Evolutionary conservation across 139 green algal genomes (phyloP).

Genomic region (Eudorina sp.): DNA sequence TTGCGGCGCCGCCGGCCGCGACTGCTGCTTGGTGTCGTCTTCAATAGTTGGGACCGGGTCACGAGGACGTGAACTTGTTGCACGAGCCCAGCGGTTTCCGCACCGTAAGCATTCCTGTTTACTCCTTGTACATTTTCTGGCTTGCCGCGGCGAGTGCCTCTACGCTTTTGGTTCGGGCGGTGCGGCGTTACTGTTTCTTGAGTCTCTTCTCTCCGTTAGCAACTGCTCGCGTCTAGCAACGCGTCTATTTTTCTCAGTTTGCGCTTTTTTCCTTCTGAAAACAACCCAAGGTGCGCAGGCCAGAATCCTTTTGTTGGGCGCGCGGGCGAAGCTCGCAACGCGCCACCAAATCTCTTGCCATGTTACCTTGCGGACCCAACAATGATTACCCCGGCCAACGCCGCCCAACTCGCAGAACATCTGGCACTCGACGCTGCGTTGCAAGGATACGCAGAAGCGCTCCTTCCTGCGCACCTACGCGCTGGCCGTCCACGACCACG

Average conservation of each 20-base stretch:
- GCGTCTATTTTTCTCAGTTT: neutral
- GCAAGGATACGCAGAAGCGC: conserved; percentile 47
- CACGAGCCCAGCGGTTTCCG: neutral
- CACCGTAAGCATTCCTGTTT: conserved; percentile 1
- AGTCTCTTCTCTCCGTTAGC: conserved; percentile 6
- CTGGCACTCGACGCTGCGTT: conserved; percentile 8
- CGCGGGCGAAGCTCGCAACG: too few relatives aligned
- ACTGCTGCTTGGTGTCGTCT: neutral
- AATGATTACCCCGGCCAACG: neutral
- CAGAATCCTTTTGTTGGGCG: too few relatives aligned
- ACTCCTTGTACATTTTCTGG: neutral
- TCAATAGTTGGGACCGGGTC: conserved; percentile 6
- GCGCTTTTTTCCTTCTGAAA: neutral
- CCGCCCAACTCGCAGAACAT: conserved; percentile 37
- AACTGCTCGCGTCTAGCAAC: neutral
- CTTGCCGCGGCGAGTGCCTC: neutral
- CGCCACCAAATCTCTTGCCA: too few relatives aligned
- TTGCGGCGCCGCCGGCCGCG: neutral
- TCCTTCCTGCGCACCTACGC: conserved; percentile 45
- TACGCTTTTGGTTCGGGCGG: neutral
- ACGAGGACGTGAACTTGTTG: neutral
- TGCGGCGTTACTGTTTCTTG: conserved; percentile 16
- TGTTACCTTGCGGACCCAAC: neutral
- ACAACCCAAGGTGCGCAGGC: too few relatives aligned
- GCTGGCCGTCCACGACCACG: conserved; percentile 35